A percentile compares a stretch with the other conserved stretches of the same genome.
phyloP scores from a whole-genome alignment of 2,329 filamentous ascomycete species.

The Scedosporium dehoogii region DNA sequence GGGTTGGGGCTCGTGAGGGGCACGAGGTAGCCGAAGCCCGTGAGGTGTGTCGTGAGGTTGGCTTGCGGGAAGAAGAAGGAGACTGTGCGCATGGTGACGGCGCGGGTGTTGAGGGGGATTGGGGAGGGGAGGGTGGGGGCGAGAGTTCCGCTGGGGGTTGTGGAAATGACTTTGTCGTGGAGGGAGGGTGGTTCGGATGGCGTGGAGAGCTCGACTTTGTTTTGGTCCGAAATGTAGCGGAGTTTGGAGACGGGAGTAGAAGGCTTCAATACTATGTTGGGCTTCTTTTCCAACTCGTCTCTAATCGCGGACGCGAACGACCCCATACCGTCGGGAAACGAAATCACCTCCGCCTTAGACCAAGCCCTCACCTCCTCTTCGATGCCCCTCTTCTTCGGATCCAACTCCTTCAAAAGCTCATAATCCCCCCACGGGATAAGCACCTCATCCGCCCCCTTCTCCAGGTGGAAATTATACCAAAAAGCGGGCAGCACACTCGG shows the following conservation, averaged over 20 bases:
- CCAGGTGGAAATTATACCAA: slow-evolving; percentile 22
- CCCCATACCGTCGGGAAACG: slow-evolving; percentile 51
- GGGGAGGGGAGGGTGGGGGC: slow-evolving; percentile 21
- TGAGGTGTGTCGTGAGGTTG: slow-evolving; percentile 47
- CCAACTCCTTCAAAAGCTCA: slow-evolving; percentile 19
- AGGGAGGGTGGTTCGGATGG: background rate
- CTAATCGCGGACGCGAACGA: slow-evolving; percentile 47
- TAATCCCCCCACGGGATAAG: slow-evolving; percentile 20
- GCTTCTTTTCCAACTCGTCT: slow-evolving; percentile 34
- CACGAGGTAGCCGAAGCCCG: slow-evolving; percentile 87
- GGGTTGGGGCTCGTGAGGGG: slow-evolving; percentile 72
- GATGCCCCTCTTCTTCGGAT: slow-evolving; percentile 18
- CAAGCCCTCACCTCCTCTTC: slow-evolving; percentile 9
- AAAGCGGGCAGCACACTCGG: slow-evolving; percentile 43
- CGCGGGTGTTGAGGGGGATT: slow-evolving; percentile 43
- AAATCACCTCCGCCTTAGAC: slow-evolving; percentile 16
- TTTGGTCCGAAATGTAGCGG: slow-evolving; percentile 22
- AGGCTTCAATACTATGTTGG: slow-evolving; percentile 51
- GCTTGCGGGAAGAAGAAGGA: slow-evolving; percentile 73
- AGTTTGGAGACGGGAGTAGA: slow-evolving; percentile 38
- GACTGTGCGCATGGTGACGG: slow-evolving; percentile 81
- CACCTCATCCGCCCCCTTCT: slow-evolving; percentile 8
- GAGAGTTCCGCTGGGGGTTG: slow-evolving; percentile 42
- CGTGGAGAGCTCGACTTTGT: slow-evolving; percentile 22
- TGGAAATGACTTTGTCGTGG: slow-evolving; percentile 54